A percentile compares a stretch with the other conserved stretches of the same genome.
Conservation (phyloP, 495 filamentous ascomycete species). For the Aspergillus kassunensis region DNA sequence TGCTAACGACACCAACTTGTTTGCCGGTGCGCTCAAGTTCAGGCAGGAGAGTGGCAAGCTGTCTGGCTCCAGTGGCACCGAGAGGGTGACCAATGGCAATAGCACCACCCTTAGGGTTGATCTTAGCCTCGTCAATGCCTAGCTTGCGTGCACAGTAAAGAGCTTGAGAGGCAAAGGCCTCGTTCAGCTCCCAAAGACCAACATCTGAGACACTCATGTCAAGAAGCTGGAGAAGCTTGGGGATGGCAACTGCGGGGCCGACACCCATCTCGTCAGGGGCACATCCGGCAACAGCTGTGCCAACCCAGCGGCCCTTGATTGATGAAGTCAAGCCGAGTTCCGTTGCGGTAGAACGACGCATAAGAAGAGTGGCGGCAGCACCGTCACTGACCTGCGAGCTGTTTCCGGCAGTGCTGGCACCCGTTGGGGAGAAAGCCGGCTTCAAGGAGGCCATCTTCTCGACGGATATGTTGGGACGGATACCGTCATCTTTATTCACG, state of each 20-base stretch:
- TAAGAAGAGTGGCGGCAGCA: conserved; percentile 75
- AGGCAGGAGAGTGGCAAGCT: conserved; percentile 70
- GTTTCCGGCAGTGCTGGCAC: conserved; percentile 81
- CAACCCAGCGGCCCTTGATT: conserved; percentile 79
- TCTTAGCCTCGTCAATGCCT: conserved; percentile 61
- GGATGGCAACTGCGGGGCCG: conserved; percentile 81
- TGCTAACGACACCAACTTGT: conserved; percentile 70
- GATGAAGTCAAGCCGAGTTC: conserved; percentile 62
- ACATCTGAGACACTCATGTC: conserved; percentile 66
- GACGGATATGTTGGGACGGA: conserved; percentile 59
- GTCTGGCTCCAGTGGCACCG: conserved; percentile 84
- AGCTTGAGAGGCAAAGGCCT: conserved; percentile 89
- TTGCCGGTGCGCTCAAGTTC: conserved; percentile 61
- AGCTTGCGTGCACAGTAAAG: conserved; percentile 74
- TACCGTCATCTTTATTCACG: conserved; percentile 76
- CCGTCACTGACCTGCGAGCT: conserved; percentile 84
- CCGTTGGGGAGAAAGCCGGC: conserved; percentile 73
- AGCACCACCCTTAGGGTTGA: conserved; percentile 90
- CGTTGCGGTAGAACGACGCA: conserved; percentile 77
- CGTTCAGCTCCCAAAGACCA: conserved; percentile 92
- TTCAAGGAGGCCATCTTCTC: conserved; percentile 75
- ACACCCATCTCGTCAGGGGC: conserved; percentile 91
- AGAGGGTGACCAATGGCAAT: conserved; percentile 92
- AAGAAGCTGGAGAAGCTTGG: conserved; percentile 64
- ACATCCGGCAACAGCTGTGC: conserved; percentile 68